phyloP scores from a whole-genome alignment of 73 alveolate genomes.

The Symbiodinium natans region DNA sequence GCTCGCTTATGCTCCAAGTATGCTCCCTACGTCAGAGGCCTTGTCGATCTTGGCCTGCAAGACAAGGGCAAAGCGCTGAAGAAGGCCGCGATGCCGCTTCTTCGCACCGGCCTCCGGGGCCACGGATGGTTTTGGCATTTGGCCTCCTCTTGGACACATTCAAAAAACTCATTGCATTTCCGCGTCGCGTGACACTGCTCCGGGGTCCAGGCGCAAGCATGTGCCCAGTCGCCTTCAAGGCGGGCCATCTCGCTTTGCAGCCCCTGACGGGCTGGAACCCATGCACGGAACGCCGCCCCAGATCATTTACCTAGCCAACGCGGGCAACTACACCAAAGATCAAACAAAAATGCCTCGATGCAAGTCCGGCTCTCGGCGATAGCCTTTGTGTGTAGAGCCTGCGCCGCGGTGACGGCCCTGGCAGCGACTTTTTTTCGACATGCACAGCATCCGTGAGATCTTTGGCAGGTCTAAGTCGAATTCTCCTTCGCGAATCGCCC shows the following conservation, averaged over 20 bases:
- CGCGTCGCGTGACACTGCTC: neutral
- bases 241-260: conserved; percentile 17
- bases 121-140: too few relatives aligned
- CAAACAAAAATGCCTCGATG: neutral
- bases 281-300: too few relatives aligned
- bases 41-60: conserved; percentile 86
- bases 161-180: too few relatives aligned
- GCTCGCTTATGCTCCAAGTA: too few relatives aligned
- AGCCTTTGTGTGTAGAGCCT: neutral
- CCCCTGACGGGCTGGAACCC: neutral
- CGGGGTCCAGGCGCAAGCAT: neutral
- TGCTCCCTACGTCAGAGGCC: too few relatives aligned
- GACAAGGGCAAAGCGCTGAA: conserved; percentile 79
- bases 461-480: too few relatives aligned
- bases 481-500: too few relatives aligned
- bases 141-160: neutral
- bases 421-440: neutral
- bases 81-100: conserved; percentile 69
- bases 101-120: conserved; percentile 17
- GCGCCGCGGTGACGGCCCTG: conserved; percentile 3
- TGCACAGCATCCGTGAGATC: too few relatives aligned
- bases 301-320: too few relatives aligned
- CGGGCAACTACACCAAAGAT: too few relatives aligned
- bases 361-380: neutral
- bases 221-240: conserved; percentile 44